Base-by-base conservation (phyloP, 257 asterid genomes). In the Osmanthus fragrans region DNA sequence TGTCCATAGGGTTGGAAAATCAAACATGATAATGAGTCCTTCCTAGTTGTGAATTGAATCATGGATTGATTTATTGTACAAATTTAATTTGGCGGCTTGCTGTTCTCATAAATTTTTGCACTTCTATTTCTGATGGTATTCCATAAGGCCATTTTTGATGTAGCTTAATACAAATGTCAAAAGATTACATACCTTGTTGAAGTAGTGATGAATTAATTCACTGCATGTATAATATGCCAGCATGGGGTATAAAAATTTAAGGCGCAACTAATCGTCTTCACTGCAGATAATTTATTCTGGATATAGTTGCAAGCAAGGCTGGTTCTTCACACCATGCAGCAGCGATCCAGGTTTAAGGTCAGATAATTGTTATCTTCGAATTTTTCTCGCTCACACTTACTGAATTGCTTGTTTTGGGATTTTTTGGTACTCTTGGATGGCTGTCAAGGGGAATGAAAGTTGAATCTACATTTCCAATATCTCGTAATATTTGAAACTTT, bases 321-420 rank as follows among this genome's bases (percentile, higher is more conserved):
- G 98, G 98, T 94, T 94, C 89, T 92, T 92, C 86, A 90, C 98
- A 36, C 98, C 98, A 45, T 94, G 98, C 86, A 88, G 85, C 84
- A 87, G 93, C 73, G 89, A 85, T 85, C 98, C 98, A 7, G 87
- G 94, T 80, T 89, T 94, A 83, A 94, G 98, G 98, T 94, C 25
- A 39, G 79, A 42, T 79, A 60, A 74, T 75, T 77, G 69, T 80
- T 56, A 19, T 11, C 13, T 56, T 8, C 1, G 65, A 40, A 56
- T 19, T 64, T 7, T 78, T 74, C 23, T 32, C 30, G 7, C 45
- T 3, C 23, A 16, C 13, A 18, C 19, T 25, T 63, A n/a, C 33
- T 11, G 1, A 10, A 23, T 25, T 25, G 33, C 18, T 23, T 56
- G 32, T 25, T 63, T 63, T 23, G 18, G 32, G 69, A 63, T 25